Conservation (phyloP, 2,329 filamentous ascomycete genomes). For the Hymenoscyphus repandus region DNA sequence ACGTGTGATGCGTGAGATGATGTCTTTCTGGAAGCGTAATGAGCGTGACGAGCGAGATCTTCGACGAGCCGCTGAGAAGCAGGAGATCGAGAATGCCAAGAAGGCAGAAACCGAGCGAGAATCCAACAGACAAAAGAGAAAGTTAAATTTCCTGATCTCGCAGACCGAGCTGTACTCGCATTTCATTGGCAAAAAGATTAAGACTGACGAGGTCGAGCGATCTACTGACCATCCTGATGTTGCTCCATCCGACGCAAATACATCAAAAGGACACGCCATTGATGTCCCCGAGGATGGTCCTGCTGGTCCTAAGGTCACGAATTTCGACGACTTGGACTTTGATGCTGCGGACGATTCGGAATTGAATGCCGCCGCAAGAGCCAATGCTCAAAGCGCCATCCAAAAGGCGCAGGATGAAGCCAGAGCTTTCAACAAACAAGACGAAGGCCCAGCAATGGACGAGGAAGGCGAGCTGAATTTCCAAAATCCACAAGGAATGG, state of each 20-base stretch:
- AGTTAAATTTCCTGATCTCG: constrained; percentile 98
- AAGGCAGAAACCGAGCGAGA: constrained; percentile 97
- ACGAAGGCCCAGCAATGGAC: constrained; percentile 63
- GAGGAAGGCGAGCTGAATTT: constrained; percentile 99
- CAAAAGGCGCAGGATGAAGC: constrained; percentile 92
- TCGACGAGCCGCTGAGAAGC: constrained; percentile 87
- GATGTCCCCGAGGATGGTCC: constrained; percentile 50
- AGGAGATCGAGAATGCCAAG: constrained; percentile 93
- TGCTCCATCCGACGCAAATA: constrained; percentile 43
- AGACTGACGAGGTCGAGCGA: constrained; percentile 89
- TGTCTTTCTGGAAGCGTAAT: constrained; percentile 98
- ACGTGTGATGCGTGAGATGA: constrained; percentile 98
- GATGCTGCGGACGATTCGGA: constrained; percentile 87
- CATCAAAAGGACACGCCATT: constrained; percentile 33
- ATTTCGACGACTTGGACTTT: constrained; percentile 92
- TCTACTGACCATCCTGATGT: constrained; percentile 78
- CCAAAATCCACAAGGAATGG: constrained; percentile 93
- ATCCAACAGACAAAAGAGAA: constrained; percentile 94
- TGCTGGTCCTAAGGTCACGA: constrained; percentile 69
- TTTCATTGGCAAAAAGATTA: constrained; percentile 99
- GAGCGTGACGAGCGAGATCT: constrained; percentile 95
- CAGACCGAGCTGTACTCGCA: constrained; percentile 98
- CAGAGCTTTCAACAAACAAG: constrained; percentile 79
- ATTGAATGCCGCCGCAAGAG: constrained; percentile 78
- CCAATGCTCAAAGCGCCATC: constrained; percentile 93